Evolutionary conservation across 164 flowering plant species (phyloP), one percentile per base, ranked within the genome.

Genomic region (Echeveria elegans): DNA sequence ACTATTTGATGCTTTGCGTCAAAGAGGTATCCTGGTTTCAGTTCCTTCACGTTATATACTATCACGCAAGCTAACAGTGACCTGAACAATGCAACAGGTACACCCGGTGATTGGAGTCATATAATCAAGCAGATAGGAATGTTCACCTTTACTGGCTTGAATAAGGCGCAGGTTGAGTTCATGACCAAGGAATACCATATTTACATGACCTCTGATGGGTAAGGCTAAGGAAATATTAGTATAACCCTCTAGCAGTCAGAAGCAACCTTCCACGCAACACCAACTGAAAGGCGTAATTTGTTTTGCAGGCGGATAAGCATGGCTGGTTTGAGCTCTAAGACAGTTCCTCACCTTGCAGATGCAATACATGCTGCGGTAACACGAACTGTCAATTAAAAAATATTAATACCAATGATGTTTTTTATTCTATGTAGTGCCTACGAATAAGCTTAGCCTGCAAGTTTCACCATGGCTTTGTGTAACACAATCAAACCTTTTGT

Each of bases 181-280:
- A 91, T 95, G 97, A 89, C 89, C 12, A 85, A 71, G 77, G 99
- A 95, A 72, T 95, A 82, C 76, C 99, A 95, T 72, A 80, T 95
- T 66, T 95, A 92, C 82, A 87, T 95, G 97, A 92, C 99, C 52
- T 92, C 97, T 34, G 99, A 95, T 64, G 99, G 99, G 99, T 94
- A 87, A 81, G 12, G 8, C 15, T 31, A 31, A 4, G 24, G 30
- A 61, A 30, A 61, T 4, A 12, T 18, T 61, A n/a, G 12, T 61
- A 30, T 30, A 0, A 30, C 18, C 24, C 1, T 7, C 24, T 30
- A 16, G 16, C 7, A 30, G 1, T 14, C 6, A 18, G 16, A 19
- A 18, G 18, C 21, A n/a, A n/a, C n/a, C n/a, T n/a, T n/a, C n/a
- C n/a, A n/a, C n/a, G n/a, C n/a, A n/a, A n/a, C n/a, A n/a, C n/a